Percentiles rank a stretch among this genome's conserved stretches.
Evolutionary conservation across 2,329 filamentous ascomycete genomes (phyloP).

Genomic region (Fusarium virguliforme): DNA sequence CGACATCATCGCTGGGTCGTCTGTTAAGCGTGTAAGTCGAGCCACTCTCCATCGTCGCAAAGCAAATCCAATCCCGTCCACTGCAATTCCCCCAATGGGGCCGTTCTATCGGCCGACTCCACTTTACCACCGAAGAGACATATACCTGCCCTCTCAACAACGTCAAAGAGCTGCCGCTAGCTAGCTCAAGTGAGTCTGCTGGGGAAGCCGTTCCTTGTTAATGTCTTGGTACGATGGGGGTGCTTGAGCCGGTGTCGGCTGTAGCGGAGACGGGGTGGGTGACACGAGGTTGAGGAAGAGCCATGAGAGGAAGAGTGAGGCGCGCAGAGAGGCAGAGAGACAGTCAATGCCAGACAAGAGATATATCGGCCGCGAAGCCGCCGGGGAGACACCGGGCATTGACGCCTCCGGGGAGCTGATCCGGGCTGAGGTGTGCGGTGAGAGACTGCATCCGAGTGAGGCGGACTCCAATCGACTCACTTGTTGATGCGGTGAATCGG

Average conservation of each 20-base stretch:
- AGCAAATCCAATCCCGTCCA: conserved; percentile 44
- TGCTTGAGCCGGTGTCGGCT: conserved; percentile 32
- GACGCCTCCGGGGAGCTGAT: conserved; percentile 34
- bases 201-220: conserved; percentile 38
- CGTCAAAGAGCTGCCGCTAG: conserved; percentile 47
- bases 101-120: conserved; percentile 38
- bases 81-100: conserved; percentile 40
- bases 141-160: conserved; percentile 38
- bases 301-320: conserved; percentile 44
- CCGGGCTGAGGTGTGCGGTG: conserved; percentile 51
- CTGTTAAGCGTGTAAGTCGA: conserved; percentile 47
- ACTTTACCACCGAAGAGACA: conserved; percentile 50
- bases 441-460: conserved; percentile 31
- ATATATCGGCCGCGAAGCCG: conserved; percentile 45
- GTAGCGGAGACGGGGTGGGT: conserved; percentile 44
- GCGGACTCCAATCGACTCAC: conserved; percentile 38
- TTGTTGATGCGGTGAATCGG: conserved; percentile 37
- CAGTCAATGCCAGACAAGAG: conserved; percentile 44
- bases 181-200: conserved; percentile 49
- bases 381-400: conserved; percentile 47
- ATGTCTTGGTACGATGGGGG: conserved; percentile 44
- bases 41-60: conserved; percentile 44
- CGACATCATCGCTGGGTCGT: conserved; percentile 47
- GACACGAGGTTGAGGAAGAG: conserved; percentile 33
- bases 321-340: conserved; percentile 44